A percentile compares a stretch with the other conserved stretches of the same genome.
These are phyloP conservation scores for Pythium folliculosum DNA, from an alignment of 352 stramenopile species.

Conservation along the genomic window DNA sequence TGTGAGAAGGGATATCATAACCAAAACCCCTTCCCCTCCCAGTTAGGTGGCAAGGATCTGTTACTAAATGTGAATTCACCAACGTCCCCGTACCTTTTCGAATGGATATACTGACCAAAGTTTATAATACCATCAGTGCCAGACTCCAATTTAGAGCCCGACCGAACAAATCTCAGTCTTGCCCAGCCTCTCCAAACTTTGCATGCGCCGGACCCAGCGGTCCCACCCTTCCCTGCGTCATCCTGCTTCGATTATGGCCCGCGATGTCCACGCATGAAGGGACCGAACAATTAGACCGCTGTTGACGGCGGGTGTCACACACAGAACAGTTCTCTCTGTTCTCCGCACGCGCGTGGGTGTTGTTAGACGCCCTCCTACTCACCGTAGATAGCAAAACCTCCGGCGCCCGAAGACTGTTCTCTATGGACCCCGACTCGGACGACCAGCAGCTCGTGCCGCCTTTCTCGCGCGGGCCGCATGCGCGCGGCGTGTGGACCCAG, in stretches of 20 bases:
- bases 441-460: neutral
- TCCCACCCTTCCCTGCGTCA: neutral
- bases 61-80: too few species aligned
- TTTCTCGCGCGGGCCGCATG: neutral
- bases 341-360: too few species aligned
- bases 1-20: neutral
- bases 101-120: too few species aligned
- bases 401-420: neutral
- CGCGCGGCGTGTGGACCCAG: conserved; percentile 27
- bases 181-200: neutral
- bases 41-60: neutral
- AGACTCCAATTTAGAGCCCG: too few species aligned
- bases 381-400: conserved; percentile 3
- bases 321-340: too few species aligned
- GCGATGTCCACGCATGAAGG: too few species aligned
- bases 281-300: too few species aligned
- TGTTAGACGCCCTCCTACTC: too few species aligned
- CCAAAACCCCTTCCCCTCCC: neutral
- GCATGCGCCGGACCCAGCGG: neutral
- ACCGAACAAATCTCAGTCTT: too few species aligned
- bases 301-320: too few species aligned
- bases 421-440: conserved; percentile 8
- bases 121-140: too few species aligned
- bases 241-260: conserved; percentile 13
- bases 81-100: too few species aligned